Evolutionary conservation across 352 stramenopile species (phyloP).

Genomic region (Globisporangium okanoganense): DNA sequence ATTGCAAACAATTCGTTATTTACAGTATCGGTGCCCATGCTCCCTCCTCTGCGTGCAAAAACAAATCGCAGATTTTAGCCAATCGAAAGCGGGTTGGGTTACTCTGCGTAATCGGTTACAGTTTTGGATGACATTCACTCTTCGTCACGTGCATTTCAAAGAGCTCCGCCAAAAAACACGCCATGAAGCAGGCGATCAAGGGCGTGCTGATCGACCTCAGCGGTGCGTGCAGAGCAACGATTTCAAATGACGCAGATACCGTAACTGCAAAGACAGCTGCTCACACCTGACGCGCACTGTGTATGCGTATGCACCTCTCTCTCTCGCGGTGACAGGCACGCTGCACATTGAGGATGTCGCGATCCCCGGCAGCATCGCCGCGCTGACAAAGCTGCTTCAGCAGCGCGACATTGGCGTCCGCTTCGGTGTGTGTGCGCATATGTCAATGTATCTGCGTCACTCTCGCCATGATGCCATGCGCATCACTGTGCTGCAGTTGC

Average conservation of each 20-base stretch:
- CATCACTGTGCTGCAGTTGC: not conserved
- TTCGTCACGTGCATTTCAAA: too few species aligned
- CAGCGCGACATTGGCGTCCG: slow-evolving; percentile 30
- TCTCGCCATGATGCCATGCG: not conserved
- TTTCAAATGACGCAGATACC: not conserved
- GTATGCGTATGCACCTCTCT: not conserved
- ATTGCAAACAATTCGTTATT: too few species aligned
- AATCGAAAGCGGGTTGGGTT: too few species aligned
- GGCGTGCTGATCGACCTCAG: slow-evolving; percentile 54
- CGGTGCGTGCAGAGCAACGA: slow-evolving; percentile 26
- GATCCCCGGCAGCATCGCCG: slow-evolving; percentile 32
- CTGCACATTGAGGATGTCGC: slow-evolving; percentile 49
- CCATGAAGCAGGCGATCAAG: slow-evolving; percentile 27
- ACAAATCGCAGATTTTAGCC: too few species aligned
- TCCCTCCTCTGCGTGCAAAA: too few species aligned
- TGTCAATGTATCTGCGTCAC: not conserved
- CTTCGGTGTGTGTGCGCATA: slow-evolving; percentile 31
- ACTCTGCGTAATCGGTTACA: not conserved
- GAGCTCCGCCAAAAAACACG: too few species aligned
- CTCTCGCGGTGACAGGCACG: slow-evolving; percentile 25
- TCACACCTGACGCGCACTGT: too few species aligned
- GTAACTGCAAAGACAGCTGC: not conserved
- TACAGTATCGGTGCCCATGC: too few species aligned
- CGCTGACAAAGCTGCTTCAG: slow-evolving; percentile 33
- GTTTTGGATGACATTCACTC: too few species aligned